These are phyloP conservation scores for Gnomoniopsis smithogilvyi DNA, from an alignment of 2,329 filamentous ascomycete species.

Conservation along the genomic window DNA sequence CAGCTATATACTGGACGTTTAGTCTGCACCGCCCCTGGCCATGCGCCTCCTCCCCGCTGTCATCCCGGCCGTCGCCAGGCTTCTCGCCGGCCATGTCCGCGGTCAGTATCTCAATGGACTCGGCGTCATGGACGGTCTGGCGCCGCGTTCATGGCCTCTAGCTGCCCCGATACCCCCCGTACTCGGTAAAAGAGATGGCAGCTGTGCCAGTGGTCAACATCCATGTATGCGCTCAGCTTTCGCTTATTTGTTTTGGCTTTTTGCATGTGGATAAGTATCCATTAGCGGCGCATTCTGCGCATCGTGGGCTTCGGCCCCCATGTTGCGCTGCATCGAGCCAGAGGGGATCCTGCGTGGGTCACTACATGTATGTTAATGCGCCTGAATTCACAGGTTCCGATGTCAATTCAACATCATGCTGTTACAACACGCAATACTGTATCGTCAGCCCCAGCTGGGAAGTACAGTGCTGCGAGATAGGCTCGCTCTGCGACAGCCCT, in stretches of 20 bases:
- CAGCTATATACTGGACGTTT: background rate
- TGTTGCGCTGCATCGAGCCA: background rate
- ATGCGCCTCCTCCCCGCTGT: constrained; percentile 9
- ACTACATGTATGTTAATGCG: background rate
- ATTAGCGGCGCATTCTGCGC: background rate
- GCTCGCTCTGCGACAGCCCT: constrained; percentile 26
- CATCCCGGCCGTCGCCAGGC: background rate
- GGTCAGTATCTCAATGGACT: constrained; percentile 7
- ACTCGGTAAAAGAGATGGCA: constrained; percentile 12
- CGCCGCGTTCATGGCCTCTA: constrained; percentile 4
- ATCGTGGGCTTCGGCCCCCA: background rate
- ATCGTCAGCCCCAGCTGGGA: constrained; percentile 24
- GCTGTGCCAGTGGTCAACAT: background rate
- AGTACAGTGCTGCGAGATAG: constrained; percentile 30
- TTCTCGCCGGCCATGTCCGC: background rate
- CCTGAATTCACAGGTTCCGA: constrained; percentile 21
- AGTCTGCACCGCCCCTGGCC: background rate
- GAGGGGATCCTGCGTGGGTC: no score
- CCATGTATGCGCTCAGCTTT: constrained; percentile 9
- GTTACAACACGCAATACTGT: constrained; percentile 27
- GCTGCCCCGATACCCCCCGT: background rate
- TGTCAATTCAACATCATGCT: constrained; percentile 26
- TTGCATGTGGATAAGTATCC: background rate
- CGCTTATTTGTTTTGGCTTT: background rate
- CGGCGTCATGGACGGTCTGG: constrained; percentile 2